A percentile compares a stretch with the other conserved stretches of the same genome.
Evolutionary conservation across 106 monocot species (phyloP).

Genomic region (Acanthochlamys bracteata): DNA sequence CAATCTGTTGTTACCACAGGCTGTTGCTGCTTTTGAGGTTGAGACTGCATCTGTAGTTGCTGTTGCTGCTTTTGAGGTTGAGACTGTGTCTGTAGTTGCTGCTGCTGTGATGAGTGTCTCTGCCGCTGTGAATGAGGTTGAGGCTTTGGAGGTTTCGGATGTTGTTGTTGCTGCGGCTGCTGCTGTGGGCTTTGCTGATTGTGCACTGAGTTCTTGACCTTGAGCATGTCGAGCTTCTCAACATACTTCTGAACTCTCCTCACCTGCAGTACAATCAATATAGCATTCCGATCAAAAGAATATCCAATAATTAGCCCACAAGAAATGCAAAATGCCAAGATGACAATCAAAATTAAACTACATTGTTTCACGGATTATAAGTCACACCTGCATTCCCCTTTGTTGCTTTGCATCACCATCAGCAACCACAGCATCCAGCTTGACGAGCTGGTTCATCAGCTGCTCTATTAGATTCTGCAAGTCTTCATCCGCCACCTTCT

Average conservation of each 20-base stretch:
- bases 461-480: constrained; percentile 51
- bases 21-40: constrained; percentile 8
- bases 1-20: constrained; percentile 24
- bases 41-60: constrained; percentile 20
- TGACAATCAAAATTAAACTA: no score
- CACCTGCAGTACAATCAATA: constrained; percentile 27
- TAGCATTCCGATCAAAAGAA: neutral
- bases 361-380: neutral
- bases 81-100: constrained; percentile 9
- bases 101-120: constrained; percentile 3
- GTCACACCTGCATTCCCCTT: constrained; percentile 51
- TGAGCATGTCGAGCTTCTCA: constrained; percentile 65
- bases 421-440: constrained; percentile 48
- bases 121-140: neutral
- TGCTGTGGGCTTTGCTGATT: neutral
- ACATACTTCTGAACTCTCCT: constrained; percentile 79
- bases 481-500: constrained; percentile 55
- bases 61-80: constrained; percentile 7
- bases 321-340: no score
- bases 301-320: neutral
- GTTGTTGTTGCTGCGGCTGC: constrained; percentile 9
- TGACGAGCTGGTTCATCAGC: constrained; percentile 69
- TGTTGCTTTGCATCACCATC: constrained; percentile 67
- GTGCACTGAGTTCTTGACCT: constrained; percentile 39
- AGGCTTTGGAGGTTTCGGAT: constrained; percentile 3